phyloP scores from a whole-genome alignment of 208 protist species.

The Trypanosoma conorhini region DNA sequence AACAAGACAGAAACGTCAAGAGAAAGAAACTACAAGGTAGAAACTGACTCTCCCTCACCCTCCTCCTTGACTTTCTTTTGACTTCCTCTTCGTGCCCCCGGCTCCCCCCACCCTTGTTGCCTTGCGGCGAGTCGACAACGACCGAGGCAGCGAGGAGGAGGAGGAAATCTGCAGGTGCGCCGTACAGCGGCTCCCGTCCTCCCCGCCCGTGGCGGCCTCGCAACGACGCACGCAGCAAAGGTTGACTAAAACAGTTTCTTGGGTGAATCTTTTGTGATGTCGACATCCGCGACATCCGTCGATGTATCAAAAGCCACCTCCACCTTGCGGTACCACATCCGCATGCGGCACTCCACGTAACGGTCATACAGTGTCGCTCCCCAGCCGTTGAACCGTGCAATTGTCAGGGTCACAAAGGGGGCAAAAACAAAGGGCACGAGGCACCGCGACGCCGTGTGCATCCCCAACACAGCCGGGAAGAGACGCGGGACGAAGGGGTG shows the following conservation, averaged over 20 bases:
- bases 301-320: slow-evolving; percentile 74
- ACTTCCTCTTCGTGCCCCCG: not conserved
- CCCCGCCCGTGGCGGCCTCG: not conserved
- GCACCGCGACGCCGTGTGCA: slow-evolving; percentile 80
- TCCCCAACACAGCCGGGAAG: slow-evolving; percentile 80
- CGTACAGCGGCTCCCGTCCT: not conserved
- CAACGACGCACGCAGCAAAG: not conserved
- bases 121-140: not conserved
- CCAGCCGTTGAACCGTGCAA: slow-evolving; percentile 50
- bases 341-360: slow-evolving; percentile 78
- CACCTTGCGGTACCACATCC: slow-evolving; percentile 70
- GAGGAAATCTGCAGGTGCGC: not conserved
- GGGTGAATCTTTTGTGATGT: slow-evolving; percentile 48
- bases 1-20: slow-evolving; percentile 25
- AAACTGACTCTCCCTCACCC: too few species aligned
- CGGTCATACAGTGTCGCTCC: slow-evolving; percentile 79
- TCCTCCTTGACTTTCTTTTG: not conserved
- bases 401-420: slow-evolving; percentile 69
- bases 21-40: too few species aligned
- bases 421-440: slow-evolving; percentile 84
- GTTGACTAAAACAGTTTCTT: slow-evolving; percentile 7
- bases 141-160: not conserved
- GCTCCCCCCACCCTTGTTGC: not conserved
- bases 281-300: slow-evolving; percentile 60
- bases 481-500: slow-evolving; percentile 83